Evolutionary conservation across 2,329 filamentous ascomycete genomes (phyloP).

Genomic region (Bertia moriformis): DNA sequence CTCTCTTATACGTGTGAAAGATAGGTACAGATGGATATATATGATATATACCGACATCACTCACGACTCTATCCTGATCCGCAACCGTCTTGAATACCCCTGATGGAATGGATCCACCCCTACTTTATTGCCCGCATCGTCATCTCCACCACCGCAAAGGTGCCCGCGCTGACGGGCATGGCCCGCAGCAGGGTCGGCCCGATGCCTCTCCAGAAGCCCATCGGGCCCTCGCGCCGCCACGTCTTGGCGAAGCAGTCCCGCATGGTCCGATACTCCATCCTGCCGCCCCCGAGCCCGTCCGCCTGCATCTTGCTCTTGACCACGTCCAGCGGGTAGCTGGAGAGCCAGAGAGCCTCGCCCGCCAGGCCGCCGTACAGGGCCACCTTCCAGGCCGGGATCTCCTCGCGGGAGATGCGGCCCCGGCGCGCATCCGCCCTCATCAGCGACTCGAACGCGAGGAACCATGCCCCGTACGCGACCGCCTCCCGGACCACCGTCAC

Average conservation of each 20-base stretch:
- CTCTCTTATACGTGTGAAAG: no score
- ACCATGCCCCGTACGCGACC: slow-evolving; percentile 92
- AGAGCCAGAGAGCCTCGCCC: slow-evolving; percentile 84
- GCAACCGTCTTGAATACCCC: no score
- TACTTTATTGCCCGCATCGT: background rate
- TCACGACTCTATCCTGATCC: no score
- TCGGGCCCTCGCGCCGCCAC: slow-evolving; percentile 58
- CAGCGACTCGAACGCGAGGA: slow-evolving; percentile 84
- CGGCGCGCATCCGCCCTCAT: slow-evolving; percentile 80
- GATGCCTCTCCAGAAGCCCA: slow-evolving; percentile 90
- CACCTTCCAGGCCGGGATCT: slow-evolving; percentile 72
- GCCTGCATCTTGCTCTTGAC: slow-evolving; percentile 99
- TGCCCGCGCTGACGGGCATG: slow-evolving; percentile 96
- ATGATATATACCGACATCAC: no score
- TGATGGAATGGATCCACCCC: no score
- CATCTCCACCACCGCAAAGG: slow-evolving; percentile 58
- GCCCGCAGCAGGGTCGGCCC: slow-evolving; percentile 80
- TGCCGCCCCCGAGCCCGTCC: slow-evolving; percentile 63
- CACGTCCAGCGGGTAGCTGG: slow-evolving; percentile 90
- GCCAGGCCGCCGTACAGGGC: slow-evolving; percentile 86
- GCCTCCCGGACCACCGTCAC: slow-evolving; percentile 83
- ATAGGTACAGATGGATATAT: no score
- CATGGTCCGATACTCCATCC: slow-evolving; percentile 58
- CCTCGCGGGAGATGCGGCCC: slow-evolving; percentile 59
- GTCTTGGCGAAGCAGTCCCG: slow-evolving; percentile 78